Evolutionary conservation across 352 stramenopile genomes (phyloP).

Genomic region (Globisporangium iwayamae): DNA sequence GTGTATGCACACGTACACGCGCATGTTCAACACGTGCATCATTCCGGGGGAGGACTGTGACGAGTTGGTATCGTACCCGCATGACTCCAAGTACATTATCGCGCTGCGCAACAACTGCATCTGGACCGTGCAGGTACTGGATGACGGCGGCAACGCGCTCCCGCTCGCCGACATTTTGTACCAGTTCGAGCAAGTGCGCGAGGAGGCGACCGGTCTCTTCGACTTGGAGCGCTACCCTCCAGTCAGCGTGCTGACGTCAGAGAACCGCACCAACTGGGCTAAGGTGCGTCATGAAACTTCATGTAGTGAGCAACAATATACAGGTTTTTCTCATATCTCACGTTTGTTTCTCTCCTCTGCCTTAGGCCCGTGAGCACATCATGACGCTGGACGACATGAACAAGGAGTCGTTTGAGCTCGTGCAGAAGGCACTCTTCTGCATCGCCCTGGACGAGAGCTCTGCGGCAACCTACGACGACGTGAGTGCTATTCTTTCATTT

Average conservation of each 20-base stretch:
- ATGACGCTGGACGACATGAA: conserved; percentile 83
- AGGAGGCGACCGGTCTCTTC: conserved; percentile 84
- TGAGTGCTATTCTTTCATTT: conserved; percentile 6
- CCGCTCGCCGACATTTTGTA: conserved; percentile 73
- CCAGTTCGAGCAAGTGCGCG: conserved; percentile 81
- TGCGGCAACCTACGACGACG: conserved; percentile 75
- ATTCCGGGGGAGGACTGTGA: conserved; percentile 90
- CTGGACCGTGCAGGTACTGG: conserved; percentile 77
- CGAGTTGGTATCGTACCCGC: conserved; percentile 86
- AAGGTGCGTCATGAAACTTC: conserved; percentile 47
- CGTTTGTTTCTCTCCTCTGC: background rate
- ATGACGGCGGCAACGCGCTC: conserved; percentile 67
- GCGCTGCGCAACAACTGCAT: conserved; percentile 91
- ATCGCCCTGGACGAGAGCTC: conserved; percentile 91
- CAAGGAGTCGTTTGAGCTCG: conserved; percentile 88
- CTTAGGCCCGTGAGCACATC: conserved; percentile 74
- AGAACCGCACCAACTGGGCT: conserved; percentile 94
- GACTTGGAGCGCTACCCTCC: conserved; percentile 83
- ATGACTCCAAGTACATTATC: conserved; percentile 90
- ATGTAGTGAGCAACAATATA: too few species aligned
- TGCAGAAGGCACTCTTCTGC: conserved; percentile 92
- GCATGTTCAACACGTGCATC: conserved; percentile 96
- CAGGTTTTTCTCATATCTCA: too few species aligned
- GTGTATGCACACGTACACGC: conserved; percentile 93
- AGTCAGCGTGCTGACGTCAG: conserved; percentile 93